Conservation (phyloP, 2,329 filamentous ascomycete genomes). For the Neurospora sp. region DNA sequence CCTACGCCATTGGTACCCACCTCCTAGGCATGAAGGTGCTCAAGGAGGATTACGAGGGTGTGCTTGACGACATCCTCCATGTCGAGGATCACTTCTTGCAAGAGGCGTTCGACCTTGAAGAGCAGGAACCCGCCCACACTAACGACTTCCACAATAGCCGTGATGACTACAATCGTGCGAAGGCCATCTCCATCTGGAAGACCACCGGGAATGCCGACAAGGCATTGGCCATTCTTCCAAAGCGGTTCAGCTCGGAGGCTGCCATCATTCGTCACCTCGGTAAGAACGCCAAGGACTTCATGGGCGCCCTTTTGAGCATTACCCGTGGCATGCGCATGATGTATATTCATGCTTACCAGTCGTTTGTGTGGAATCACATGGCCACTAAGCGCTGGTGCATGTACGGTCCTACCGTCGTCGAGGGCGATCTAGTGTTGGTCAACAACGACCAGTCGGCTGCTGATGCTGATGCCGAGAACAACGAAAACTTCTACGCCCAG, state of each 20-base stretch:
- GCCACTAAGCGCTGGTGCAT: conserved; percentile 71
- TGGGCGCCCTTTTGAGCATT: conserved; percentile 72
- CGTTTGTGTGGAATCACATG: conserved; percentile 83
- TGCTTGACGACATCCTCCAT: conserved; percentile 65
- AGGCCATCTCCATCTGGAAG: conserved; percentile 67
- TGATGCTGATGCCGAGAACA: conserved; percentile 45
- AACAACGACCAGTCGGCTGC: conserved; percentile 17
- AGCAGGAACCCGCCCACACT: background rate
- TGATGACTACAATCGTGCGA: conserved; percentile 72
- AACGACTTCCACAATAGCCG: conserved; percentile 41
- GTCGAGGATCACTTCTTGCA: conserved; percentile 57
- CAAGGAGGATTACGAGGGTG: conserved; percentile 68
- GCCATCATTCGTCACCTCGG: conserved; percentile 69
- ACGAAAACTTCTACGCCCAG: conserved; percentile 35
- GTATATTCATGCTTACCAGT: conserved; percentile 97
- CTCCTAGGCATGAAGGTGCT: conserved; percentile 77
- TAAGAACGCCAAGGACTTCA: conserved; percentile 53
- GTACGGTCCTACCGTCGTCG: conserved; percentile 64
- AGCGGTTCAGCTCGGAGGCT: conserved; percentile 72
- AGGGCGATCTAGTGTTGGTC: conserved; percentile 73
- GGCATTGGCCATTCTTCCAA: conserved; percentile 61
- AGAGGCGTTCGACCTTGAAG: conserved; percentile 33
- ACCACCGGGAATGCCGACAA: conserved; percentile 46
- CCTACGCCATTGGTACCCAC: conserved; percentile 78
- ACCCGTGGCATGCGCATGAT: conserved; percentile 77